Conservation (phyloP, 495 filamentous ascomycete genomes). For the Penicillium pancosmium region DNA sequence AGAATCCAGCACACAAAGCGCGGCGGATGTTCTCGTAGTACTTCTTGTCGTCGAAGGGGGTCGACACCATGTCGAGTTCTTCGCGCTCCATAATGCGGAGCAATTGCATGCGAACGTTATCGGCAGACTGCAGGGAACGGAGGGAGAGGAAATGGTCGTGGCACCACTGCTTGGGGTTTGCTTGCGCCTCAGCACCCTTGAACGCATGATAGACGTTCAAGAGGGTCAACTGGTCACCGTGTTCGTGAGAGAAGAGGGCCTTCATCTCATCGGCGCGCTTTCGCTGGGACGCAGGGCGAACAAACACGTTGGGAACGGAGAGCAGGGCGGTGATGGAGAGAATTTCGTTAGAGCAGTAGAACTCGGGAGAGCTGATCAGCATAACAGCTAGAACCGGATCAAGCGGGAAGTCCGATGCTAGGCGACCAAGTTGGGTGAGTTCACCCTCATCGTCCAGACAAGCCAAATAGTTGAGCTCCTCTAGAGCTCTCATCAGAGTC, state of each 20-base stretch:
- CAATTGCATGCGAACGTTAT: conserved; percentile 89
- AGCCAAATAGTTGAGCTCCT: conserved; percentile 96
- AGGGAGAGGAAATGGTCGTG: conserved; percentile 96
- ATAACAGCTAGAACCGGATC: conserved; percentile 96
- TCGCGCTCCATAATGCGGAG: conserved; percentile 94
- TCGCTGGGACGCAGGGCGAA: conserved; percentile 78
- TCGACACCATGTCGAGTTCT: conserved; percentile 81
- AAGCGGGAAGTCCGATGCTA: conserved; percentile 94
- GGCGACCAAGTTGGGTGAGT: conserved; percentile 78
- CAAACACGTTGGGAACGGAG: conserved; percentile 93
- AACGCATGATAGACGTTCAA: conserved; percentile 99
- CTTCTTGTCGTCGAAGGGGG: conserved; percentile 89
- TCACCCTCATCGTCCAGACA: conserved; percentile 97
- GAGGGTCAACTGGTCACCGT: conserved; percentile 94
- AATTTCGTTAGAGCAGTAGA: conserved; percentile 98
- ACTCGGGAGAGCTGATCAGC: conserved; percentile 96
- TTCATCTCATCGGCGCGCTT: conserved; percentile 99
- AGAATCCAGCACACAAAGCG: conserved; percentile 93
- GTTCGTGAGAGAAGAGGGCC: conserved; percentile 83
- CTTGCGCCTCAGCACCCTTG: conserved; percentile 72
- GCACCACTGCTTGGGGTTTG: conserved; percentile 86
- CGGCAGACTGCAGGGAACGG: conserved; percentile 85
- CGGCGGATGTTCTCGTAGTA: conserved; percentile 98
- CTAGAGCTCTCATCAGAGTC: conserved; percentile 96
- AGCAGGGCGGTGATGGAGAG: conserved; percentile 92